Base-by-base conservation (phyloP, 805 yeast species). In the Ogataea henricii region DNA sequence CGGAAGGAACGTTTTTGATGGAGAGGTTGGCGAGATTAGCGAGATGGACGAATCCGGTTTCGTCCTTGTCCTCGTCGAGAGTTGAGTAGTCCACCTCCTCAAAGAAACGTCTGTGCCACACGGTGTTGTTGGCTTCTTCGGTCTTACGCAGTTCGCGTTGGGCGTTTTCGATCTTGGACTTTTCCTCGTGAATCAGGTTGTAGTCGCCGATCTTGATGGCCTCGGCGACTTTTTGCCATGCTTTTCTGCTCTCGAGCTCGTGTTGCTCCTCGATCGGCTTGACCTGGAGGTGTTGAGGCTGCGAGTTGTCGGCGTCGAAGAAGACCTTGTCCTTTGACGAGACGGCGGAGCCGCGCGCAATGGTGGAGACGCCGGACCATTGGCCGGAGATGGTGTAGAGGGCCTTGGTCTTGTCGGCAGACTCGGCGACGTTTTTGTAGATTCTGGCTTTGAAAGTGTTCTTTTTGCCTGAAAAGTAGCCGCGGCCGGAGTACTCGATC, bases 401-500 rank as follows among this genome's bases (percentile, higher is more conserved):
- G 1, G 95, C 88, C 50, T 82, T 80, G 27, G 77, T 80, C 55
- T 78, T 79, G 46, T 72, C 63, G n/a, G 55, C 54, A 10, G 75
- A 68, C 27, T 77, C 72, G n/a, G 77, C 71, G 22, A 70, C 68
- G 62, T 78, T 79, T 58, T 77, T 78, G 65, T 65, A 87, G 51
- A 94, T 76, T 62, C 92, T 79, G 21, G 96, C 96, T 70, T 91
- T 94, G 72, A 86, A 89, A 14, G 90, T 70, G 71, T 94, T 91
- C 74, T 91, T 92, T 76, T 91, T 92, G 59, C 99, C 99, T 17
- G 89, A 79, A 64, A 94, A 89, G 72, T 90, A 94, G 26, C 99
- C 99, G 68, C 94, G 83, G 27, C 99, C 99, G 32, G 87, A 76
- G 69, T 79, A 94, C 59, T 88, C 96, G 50, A 94, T 71, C 25